These are phyloP conservation scores for Chondrus crispus DNA, from an alignment of 23 red algal genomes.

Conservation along the genomic window DNA sequence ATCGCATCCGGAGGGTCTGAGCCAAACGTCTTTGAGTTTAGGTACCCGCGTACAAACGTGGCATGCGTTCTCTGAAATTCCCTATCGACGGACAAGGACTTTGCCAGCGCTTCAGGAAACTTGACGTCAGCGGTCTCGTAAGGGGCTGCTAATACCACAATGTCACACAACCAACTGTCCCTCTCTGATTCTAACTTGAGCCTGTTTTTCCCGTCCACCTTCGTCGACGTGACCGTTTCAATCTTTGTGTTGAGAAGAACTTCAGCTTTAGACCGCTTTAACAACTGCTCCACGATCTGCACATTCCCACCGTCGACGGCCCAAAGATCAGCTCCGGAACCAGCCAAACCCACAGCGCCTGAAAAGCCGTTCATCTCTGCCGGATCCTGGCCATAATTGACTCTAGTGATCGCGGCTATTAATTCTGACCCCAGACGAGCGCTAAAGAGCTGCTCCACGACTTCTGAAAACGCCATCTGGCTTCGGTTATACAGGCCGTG, in stretches of 20 bases:
- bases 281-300: constrained; percentile 23
- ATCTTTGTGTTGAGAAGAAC: constrained; percentile 6
- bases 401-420: constrained; percentile 51
- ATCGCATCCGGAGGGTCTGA: constrained; percentile 23
- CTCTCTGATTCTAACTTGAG: not conserved
- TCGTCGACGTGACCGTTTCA: not conserved
- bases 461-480: not conserved
- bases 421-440: constrained; percentile 10
- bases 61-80: constrained; percentile 44
- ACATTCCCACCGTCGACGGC: constrained; percentile 60
- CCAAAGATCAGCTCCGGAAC: constrained; percentile 59
- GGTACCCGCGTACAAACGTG: constrained; percentile 58
- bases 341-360: constrained; percentile 60
- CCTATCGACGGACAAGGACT: not conserved
- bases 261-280: constrained; percentile 7
- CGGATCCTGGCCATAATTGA: constrained; percentile 71
- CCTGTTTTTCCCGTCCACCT: not conserved
- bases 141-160: constrained; percentile 60
- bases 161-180: constrained; percentile 18
- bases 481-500: constrained; percentile 37
- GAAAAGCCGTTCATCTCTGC: constrained; percentile 52
- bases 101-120: not conserved
- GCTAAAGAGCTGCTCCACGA: not conserved
- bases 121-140: constrained; percentile 35
- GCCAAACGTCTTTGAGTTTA: constrained; percentile 54